Base-by-base conservation (phyloP, 169 alveolate genomes). In the Eimeria falciformis region DNA sequence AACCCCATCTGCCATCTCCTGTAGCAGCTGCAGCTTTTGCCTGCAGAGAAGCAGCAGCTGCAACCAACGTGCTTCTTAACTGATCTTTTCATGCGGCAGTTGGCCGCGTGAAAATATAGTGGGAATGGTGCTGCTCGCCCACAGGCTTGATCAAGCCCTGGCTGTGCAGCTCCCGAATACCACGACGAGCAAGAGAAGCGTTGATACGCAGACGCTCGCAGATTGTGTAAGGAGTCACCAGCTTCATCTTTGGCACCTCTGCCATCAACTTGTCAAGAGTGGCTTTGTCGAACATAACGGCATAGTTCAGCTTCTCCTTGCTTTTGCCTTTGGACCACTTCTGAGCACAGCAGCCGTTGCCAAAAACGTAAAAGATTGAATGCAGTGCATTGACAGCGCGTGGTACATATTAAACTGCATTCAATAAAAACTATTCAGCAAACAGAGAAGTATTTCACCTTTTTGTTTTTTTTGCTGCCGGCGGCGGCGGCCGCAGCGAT, bases 231-330 rank as follows among this genome's bases (percentile, higher is more conserved):
- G 99, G 98, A 46, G 99, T 98, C 91, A 98, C 96, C 91, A 97
- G 96, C 73, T 95, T 95, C 95, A 96, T 96, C 94, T 98, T 98
- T 55, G 99, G 99, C 50, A 97, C 97, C 45, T 98, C 99, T 71
- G 95, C 93, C 89, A 96, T 56, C 89, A 97, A 90, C 96, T 97
- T 97, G 58, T 98, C 99, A 90, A 96, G 96, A 65, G 97, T 94
- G 29, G 98, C 97, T 96, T 98, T 96, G 91, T 98, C 99, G 94
- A 98, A 97, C 95, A 96, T 96, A 83, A 98, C 99, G 46, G 99
- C 97, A 94, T 98, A 97, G 96, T 97, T 97, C 75, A 98, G 94
- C 98, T 98, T 98, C 93, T 98, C 99, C 97, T 97, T 92, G 93
- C 93, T 93, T 94, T 92, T 91, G 81, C 92, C 94, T 79, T 83